phyloP scores from a whole-genome alignment of 2,329 filamentous ascomycete genomes.

The Fusarium paranaense region DNA sequence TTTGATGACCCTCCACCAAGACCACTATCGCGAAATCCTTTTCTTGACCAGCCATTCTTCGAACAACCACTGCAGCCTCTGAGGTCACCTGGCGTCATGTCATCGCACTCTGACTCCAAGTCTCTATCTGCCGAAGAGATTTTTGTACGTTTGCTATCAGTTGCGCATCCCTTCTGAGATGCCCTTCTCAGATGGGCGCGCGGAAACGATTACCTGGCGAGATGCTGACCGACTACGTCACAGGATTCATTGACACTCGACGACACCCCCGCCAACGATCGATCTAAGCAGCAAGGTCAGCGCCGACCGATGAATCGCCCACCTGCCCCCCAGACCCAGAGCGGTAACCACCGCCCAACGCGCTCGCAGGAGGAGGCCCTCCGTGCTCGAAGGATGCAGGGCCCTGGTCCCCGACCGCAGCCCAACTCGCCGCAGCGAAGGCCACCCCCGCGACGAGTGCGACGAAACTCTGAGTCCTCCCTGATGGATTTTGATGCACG shows the following conservation, averaged over 20 bases:
- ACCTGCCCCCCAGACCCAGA: conserved; percentile 39
- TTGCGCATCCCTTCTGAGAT: not conserved
- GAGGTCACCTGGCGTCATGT: conserved; percentile 62
- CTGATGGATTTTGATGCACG: conserved; percentile 69
- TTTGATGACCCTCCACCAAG: conserved; percentile 70
- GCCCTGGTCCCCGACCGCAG: conserved; percentile 49
- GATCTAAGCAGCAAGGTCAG: conserved; percentile 54
- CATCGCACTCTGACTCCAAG: conserved; percentile 58
- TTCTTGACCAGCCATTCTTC: conserved; percentile 68
- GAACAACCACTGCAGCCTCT: conserved; percentile 50
- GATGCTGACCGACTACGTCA: conserved; percentile 23
- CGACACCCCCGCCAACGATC: conserved; percentile 60
- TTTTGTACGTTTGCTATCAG: conserved; percentile 71
- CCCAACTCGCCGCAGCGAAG: conserved; percentile 50
- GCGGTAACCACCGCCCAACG: conserved; percentile 66
- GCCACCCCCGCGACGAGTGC: conserved; percentile 57
- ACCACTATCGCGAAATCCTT: conserved; percentile 80
- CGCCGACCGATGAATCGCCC: conserved; percentile 51
- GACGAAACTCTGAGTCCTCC: conserved; percentile 85
- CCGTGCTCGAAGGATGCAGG: conserved; percentile 58
- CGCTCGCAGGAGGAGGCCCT: conserved; percentile 76
- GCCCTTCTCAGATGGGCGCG: not conserved
- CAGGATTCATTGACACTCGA: conserved; percentile 77
- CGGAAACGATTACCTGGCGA: not conserved
- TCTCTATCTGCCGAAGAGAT: conserved; percentile 74